These are phyloP conservation scores for Cinnamomum chago DNA, from an alignment of 164 flowering plant genomes.

Conservation along the genomic window DNA sequence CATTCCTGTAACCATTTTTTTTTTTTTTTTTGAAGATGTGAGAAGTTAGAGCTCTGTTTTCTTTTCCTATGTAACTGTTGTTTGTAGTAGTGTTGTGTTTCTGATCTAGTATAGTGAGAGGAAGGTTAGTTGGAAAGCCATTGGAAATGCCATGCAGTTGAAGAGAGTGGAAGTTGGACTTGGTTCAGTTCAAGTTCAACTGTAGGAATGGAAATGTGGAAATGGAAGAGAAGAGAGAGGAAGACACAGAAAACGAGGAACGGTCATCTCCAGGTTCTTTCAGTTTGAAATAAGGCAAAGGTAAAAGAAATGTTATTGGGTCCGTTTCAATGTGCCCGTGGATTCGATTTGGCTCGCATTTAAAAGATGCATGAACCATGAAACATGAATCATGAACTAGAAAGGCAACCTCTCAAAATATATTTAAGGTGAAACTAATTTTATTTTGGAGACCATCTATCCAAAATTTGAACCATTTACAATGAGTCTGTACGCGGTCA, in stretches of 20 bases:
- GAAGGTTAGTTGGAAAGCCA: conserved; percentile 2
- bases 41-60: not conserved
- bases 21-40: not conserved
- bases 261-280: conserved; percentile 52
- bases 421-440: too few species aligned
- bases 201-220: too few species aligned
- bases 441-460: too few species aligned
- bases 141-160: not conserved
- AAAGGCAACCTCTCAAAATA: too few species aligned
- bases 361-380: too few species aligned
- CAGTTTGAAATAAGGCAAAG: conserved; percentile 12
- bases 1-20: conserved; percentile 74
- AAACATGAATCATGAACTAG: not conserved
- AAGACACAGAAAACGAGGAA: conserved; percentile 36
- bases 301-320: not conserved
- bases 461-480: too few species aligned
- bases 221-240: conserved; percentile 3
- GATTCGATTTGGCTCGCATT: too few species aligned
- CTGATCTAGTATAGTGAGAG: not conserved
- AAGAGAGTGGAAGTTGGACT: not conserved
- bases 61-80: not conserved
- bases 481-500: too few species aligned
- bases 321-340: too few species aligned
- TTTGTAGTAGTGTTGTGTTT: not conserved
- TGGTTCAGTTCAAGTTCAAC: too few species aligned